A percentile compares a stretch with the other conserved stretches of the same genome.
phyloP scores from a whole-genome alignment of 345 rosid species.

The Kandelia obovata region DNA sequence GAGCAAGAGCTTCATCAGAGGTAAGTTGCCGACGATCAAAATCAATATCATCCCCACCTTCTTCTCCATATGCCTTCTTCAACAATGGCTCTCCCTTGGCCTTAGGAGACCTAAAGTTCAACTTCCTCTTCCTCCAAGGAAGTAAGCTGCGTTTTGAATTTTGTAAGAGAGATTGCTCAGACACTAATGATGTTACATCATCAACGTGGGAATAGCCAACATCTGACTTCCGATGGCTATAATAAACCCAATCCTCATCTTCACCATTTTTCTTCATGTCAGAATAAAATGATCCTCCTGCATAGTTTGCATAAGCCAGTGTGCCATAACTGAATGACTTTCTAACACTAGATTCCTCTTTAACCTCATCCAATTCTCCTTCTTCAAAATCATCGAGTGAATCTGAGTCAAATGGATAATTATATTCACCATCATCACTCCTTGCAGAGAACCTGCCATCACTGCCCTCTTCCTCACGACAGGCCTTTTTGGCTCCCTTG shows the following conservation, averaged over 20 bases:
- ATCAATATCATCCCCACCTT: conserved; percentile 99
- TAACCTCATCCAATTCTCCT: conserved; percentile 74
- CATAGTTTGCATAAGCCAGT: conserved; percentile 70
- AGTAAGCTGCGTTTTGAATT: conserved; percentile 62
- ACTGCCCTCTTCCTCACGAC: conserved; percentile 61
- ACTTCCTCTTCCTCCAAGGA: conserved; percentile 90
- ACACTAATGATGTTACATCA: conserved; percentile 37
- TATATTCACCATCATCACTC: conserved; percentile 69
- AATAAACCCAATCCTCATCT: conserved; percentile 80
- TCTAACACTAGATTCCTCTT: conserved; percentile 41
- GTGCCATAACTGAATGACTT: conserved; percentile 84
- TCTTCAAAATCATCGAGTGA: conserved; percentile 76
- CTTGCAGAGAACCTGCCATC: conserved; percentile 64
- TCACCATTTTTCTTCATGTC: conserved; percentile 40
- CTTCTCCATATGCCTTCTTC: conserved; percentile 85
- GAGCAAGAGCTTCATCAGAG: conserved; percentile 61
- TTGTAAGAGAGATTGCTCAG: conserved; percentile 48
- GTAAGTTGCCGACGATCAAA: conserved; percentile 87
- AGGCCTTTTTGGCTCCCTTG: conserved; percentile 59
- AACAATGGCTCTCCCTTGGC: conserved; percentile 87
- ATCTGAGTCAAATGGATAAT: conserved; percentile 78
- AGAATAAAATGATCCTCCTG: conserved; percentile 64
- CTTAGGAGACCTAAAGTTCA: conserved; percentile 83
- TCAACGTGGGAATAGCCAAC: conserved; percentile 45
- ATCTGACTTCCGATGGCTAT: conserved; percentile 68